phyloP scores from a whole-genome alignment of 2,329 filamentous ascomycete genomes.

The Epichloe aotearoae region DNA sequence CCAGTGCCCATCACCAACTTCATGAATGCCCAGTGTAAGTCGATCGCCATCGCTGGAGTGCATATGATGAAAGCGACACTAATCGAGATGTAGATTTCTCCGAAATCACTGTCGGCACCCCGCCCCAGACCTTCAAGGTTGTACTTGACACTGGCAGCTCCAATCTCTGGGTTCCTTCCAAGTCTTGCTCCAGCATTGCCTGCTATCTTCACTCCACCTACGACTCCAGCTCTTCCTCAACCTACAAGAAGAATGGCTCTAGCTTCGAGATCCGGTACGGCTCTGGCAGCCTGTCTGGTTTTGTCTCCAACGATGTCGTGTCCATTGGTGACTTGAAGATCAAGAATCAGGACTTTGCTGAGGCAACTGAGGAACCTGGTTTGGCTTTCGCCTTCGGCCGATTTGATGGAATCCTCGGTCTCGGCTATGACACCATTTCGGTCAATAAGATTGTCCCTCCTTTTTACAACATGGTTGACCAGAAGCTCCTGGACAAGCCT shows the following conservation, averaged over 20 bases:
- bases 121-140: slow-evolving; percentile 94
- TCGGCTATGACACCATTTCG: slow-evolving; percentile 92
- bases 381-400: slow-evolving; percentile 95
- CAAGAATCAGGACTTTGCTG: slow-evolving; percentile 86
- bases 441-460: slow-evolving; percentile 91
- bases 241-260: slow-evolving; percentile 88
- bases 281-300: slow-evolving; percentile 86
- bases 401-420: slow-evolving; percentile 91
- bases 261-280: slow-evolving; percentile 91
- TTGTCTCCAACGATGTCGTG: slow-evolving; percentile 79
- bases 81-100: slow-evolving; percentile 62
- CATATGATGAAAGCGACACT: neutral
- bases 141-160: slow-evolving; percentile 97
- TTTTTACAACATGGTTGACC: slow-evolving; percentile 91
- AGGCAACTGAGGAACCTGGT: slow-evolving; percentile 90
- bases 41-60: no score
- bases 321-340: slow-evolving; percentile 81
- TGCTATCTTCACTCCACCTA: slow-evolving; percentile 98
- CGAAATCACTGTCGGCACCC: slow-evolving; percentile 83
- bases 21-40: slow-evolving; percentile 93
- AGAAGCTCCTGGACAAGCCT: slow-evolving; percentile 78
- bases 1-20: slow-evolving; percentile 91
- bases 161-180: slow-evolving; percentile 95
- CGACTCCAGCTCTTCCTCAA: slow-evolving; percentile 76
- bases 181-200: slow-evolving; percentile 83